Conservation (phyloP, 1,284 basidiomycete genomes). For the Tilletia walkeri region DNA sequence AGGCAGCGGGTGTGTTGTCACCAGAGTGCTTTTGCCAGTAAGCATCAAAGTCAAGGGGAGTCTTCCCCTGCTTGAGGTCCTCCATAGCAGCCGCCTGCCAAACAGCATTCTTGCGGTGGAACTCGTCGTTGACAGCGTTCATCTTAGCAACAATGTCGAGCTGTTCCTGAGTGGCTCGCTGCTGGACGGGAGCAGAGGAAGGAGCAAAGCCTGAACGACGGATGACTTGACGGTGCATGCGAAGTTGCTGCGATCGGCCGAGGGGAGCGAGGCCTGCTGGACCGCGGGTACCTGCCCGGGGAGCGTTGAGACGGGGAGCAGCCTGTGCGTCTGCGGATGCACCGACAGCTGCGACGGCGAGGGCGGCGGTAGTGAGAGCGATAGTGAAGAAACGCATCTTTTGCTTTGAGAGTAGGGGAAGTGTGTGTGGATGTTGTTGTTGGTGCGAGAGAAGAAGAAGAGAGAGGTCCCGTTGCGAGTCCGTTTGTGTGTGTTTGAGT, state of each 20-base stretch:
- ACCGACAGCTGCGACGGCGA: slow-evolving; percentile 8
- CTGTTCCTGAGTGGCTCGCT: slow-evolving; percentile 22
- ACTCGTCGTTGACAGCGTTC: slow-evolving; percentile 33
- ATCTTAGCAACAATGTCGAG: slow-evolving; percentile 28
- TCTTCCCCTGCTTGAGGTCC: slow-evolving; percentile 35
- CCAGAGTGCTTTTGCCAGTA: slow-evolving; percentile 31
- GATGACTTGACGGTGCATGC: slow-evolving; percentile 10
- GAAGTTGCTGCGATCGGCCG: not conserved
- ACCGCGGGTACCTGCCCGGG: not conserved
- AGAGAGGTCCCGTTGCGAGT: not conserved
- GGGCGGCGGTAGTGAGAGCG: not conserved
- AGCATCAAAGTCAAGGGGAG: slow-evolving; percentile 32
- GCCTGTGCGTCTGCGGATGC: not conserved
- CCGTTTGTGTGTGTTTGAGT: not conserved
- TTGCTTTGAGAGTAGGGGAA: not conserved
- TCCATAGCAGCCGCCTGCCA: slow-evolving; percentile 43
- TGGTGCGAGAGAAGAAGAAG: not conserved
- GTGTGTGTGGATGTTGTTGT: not conserved
- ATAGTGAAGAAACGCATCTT: slow-evolving; percentile 9
- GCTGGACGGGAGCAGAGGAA: not conserved
- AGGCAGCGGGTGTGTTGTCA: slow-evolving; percentile 8
- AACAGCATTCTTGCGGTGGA: slow-evolving; percentile 35
- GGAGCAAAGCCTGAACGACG: not conserved
- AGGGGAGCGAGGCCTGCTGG: not conserved
- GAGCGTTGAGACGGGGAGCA: not conserved